phyloP scores from a whole-genome alignment of 768 basidiomycete genomes.

The button mushroom (Agaricus bisporus) region DNA sequence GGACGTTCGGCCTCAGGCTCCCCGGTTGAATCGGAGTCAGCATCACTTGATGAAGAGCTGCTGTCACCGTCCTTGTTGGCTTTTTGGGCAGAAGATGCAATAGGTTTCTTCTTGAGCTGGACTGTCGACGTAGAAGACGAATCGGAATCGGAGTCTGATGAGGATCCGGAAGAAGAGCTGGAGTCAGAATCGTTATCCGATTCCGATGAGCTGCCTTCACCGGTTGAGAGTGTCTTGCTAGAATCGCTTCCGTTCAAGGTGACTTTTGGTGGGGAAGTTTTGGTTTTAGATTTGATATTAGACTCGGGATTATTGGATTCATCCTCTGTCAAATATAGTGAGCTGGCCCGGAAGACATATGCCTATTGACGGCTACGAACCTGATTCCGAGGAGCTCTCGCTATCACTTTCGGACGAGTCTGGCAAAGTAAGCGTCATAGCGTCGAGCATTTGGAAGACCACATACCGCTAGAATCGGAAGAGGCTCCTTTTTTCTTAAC shows the following conservation, averaged over 20 bases:
- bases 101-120: neutral
- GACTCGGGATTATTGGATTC: conserved; percentile 28
- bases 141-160: conserved; percentile 19
- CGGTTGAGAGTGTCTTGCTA: conserved; percentile 27
- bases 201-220: neutral
- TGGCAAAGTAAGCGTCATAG: neutral
- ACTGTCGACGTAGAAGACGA: conserved; percentile 4
- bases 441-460: too few relatives aligned
- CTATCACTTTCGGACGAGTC: conserved; percentile 1
- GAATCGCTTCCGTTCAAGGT: conserved; percentile 25
- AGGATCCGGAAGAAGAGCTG: conserved; percentile 15
- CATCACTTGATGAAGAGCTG: conserved; percentile 21
- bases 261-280: conserved; percentile 9
- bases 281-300: conserved; percentile 8
- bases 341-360: conserved; percentile 10
- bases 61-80: neutral
- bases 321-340: conserved; percentile 17
- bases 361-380: neutral
- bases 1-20: conserved; percentile 8
- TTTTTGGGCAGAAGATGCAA: neutral
- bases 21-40: conserved; percentile 19
- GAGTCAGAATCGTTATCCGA: conserved; percentile 20
- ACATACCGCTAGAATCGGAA: conserved; percentile 1
- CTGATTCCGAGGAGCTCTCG: neutral
- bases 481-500: conserved; percentile 5